Conservation (phyloP, 192 early-diverging fungal genomes). For the Umbelopsis sp. region DNA sequence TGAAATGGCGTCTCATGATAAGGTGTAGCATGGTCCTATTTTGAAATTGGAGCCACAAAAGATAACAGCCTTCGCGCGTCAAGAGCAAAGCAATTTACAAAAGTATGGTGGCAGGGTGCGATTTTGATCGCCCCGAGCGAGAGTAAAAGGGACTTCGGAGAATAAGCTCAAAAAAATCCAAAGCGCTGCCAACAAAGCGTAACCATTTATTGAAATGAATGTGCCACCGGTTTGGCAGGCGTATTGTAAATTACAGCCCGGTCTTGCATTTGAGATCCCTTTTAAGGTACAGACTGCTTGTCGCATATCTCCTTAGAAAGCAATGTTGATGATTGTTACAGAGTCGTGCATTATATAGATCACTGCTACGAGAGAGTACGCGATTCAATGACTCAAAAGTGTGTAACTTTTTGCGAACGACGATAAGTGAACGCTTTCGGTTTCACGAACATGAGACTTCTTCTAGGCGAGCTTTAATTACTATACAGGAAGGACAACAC, state of each 20-base stretch:
- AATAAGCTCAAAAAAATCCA: too few relatives aligned
- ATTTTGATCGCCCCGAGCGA: too few relatives aligned
- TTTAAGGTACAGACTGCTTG: background rate
- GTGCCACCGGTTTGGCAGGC: background rate
- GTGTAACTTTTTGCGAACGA: background rate
- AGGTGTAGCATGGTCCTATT: too few relatives aligned
- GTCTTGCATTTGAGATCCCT: background rate
- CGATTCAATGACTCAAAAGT: background rate
- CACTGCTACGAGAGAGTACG: slow-evolving; percentile 1
- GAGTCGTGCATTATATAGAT: slow-evolving; percentile 20
- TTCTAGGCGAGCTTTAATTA: background rate
- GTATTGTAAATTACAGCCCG: background rate
- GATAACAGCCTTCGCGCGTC: too few relatives aligned
- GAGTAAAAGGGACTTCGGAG: too few relatives aligned
- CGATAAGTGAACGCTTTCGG: slow-evolving; percentile 23
- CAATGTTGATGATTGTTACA: background rate
- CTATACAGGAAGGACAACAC: slow-evolving; percentile 14
- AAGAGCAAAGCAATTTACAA: too few relatives aligned
- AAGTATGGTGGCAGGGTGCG: too few relatives aligned
- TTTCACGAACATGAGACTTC: slow-evolving; percentile 25
- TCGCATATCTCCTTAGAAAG: too few relatives aligned
- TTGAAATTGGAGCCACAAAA: too few relatives aligned
- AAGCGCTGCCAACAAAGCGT: too few relatives aligned
- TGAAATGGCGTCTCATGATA: too few relatives aligned
- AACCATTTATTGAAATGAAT: background rate